A percentile compares a stretch with the other conserved stretches of the same genome.
Evolutionary conservation across 306 rosid genomes (phyloP).

Genomic region (Cicer bijugum): DNA sequence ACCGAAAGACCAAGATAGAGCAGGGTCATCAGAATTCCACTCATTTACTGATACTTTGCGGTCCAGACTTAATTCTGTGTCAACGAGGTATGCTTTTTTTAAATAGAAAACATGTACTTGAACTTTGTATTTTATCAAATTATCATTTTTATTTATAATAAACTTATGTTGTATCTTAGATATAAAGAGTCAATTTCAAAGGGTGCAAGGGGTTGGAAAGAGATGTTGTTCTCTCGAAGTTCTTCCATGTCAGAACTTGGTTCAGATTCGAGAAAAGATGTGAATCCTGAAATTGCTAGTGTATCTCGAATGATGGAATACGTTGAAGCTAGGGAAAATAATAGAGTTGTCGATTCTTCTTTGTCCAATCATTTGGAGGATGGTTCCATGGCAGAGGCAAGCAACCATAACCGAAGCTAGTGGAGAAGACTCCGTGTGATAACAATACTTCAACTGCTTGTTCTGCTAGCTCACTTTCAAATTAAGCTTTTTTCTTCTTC

Average conservation of each 20-base stretch:
- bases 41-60: constrained; percentile 82
- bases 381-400: constrained; percentile 47
- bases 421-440: constrained; percentile 46
- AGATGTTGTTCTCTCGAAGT: constrained; percentile 72
- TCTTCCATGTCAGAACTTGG: constrained; percentile 66
- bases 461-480: constrained; percentile 57
- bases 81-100: constrained; percentile 60
- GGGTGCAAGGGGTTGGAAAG: constrained; percentile 85
- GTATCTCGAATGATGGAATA: constrained; percentile 68
- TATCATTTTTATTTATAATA: constrained; percentile 31
- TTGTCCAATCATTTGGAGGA: constrained; percentile 46
- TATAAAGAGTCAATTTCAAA: constrained; percentile 90
- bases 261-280: constrained; percentile 67
- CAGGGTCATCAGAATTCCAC: constrained; percentile 83
- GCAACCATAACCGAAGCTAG: constrained; percentile 49
- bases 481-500: constrained; percentile 40
- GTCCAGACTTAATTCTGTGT: constrained; percentile 66
- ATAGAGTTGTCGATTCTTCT: constrained; percentile 43
- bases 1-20: constrained; percentile 55
- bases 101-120: constrained; percentile 6
- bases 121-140: neutral
- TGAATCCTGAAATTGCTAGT: constrained; percentile 61
- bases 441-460: constrained; percentile 51
- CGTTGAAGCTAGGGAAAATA: constrained; percentile 57
- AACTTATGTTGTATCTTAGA: constrained; percentile 49